These are phyloP conservation scores for Colletotrichum sp. DNA, from an alignment of 2,329 filamentous ascomycete species.

Conservation along the genomic window DNA sequence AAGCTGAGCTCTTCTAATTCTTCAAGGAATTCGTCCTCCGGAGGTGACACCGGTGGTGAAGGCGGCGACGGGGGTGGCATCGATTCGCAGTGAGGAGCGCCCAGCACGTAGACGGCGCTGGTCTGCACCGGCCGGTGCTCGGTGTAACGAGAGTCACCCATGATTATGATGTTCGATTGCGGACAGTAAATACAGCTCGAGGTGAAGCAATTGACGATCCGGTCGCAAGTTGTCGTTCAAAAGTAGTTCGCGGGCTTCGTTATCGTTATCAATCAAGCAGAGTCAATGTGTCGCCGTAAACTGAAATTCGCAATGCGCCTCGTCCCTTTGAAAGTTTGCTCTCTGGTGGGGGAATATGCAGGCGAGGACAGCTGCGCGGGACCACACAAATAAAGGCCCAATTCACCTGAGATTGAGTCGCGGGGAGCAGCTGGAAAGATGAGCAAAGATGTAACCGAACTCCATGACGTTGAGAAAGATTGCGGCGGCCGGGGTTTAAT, in stretches of 20 bases:
- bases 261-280: neutral
- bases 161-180: neutral
- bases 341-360: neutral
- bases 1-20: slow-evolving; percentile 20
- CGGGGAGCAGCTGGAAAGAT: neutral
- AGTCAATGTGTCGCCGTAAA: neutral
- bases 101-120: slow-evolving; percentile 54
- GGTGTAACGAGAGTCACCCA: slow-evolving; percentile 16
- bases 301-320: neutral
- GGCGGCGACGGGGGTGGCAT: slow-evolving; percentile 56
- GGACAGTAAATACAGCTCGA: neutral
- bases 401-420: slow-evolving; percentile 8
- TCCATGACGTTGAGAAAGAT: slow-evolving; percentile 20
- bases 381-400: neutral
- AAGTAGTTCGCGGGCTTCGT: slow-evolving; percentile 1
- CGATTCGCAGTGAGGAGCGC: slow-evolving; percentile 38
- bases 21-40: slow-evolving; percentile 15
- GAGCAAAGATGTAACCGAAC: neutral
- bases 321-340: neutral
- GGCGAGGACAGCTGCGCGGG: neutral
- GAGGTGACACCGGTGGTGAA: slow-evolving; percentile 36
- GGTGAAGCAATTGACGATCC: neutral
- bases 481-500: neutral
- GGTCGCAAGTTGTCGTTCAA: neutral
- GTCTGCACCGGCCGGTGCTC: slow-evolving; percentile 53